These are phyloP conservation scores for Picochlorum sp. DNA, from an alignment of 139 green algal species.

Conservation along the genomic window DNA sequence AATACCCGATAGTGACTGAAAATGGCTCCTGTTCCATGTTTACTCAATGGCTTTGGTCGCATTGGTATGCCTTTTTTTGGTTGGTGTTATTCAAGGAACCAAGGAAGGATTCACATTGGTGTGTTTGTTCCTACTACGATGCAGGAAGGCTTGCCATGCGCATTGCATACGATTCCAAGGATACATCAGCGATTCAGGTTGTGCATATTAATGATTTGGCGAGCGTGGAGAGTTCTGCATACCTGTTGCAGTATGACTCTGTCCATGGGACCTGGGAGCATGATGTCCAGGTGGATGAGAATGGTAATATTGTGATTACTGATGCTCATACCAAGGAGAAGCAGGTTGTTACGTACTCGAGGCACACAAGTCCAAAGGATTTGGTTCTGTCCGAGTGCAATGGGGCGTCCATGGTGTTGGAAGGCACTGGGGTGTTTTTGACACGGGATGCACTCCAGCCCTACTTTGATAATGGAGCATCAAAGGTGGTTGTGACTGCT, in stretches of 20 bases:
- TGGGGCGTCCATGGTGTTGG: constrained; percentile 46
- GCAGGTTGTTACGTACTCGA: constrained; percentile 42
- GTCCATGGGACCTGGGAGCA: constrained; percentile 58
- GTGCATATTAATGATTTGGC: constrained; percentile 71
- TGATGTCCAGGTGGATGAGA: constrained; percentile 35
- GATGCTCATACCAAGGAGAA: background rate
- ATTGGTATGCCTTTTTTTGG: no score
- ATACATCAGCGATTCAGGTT: constrained; percentile 34
- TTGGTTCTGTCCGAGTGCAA: constrained; percentile 20
- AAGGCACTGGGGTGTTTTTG: constrained; percentile 65
- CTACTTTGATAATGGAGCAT: constrained; percentile 57
- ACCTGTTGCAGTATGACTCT: constrained; percentile 75
- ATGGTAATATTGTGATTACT: constrained; percentile 38
- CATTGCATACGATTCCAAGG: constrained; percentile 28
- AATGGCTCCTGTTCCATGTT: no score
- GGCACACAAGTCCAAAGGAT: constrained; percentile 22
- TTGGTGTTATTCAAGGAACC: no score
- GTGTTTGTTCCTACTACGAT: constrained; percentile 6
- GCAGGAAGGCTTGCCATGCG: constrained; percentile 40
- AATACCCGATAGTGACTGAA: no score
- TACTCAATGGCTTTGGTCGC: no score
- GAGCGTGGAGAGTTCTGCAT: constrained; percentile 52
- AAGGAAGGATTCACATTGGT: background rate
- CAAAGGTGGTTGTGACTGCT: constrained; percentile 65
- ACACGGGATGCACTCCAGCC: constrained; percentile 44